A percentile compares a stretch with the other conserved stretches of the same genome.
phyloP scores from a whole-genome alignment of 495 filamentous ascomycete genomes.

The Achaetomiella virescens region DNA sequence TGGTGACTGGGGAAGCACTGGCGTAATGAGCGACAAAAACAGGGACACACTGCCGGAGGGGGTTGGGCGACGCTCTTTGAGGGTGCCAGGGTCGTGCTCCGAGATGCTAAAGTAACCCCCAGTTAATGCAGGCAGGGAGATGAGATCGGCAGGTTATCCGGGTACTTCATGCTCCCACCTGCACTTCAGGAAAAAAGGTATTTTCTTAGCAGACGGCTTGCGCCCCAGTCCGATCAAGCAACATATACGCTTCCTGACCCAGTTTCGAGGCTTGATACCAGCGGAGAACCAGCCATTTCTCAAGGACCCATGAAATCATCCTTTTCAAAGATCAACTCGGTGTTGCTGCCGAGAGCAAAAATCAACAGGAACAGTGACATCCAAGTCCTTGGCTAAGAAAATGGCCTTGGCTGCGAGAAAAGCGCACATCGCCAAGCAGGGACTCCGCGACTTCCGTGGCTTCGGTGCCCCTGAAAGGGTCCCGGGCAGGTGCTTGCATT shows the following conservation, averaged over 20 bases:
- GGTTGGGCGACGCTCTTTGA: not conserved
- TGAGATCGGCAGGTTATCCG: conserved; percentile 12
- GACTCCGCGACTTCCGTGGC: not conserved
- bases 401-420: not conserved
- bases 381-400: conserved; percentile 1
- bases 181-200: not conserved
- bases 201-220: not conserved
- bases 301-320: not conserved
- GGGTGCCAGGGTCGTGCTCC: not conserved
- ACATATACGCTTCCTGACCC: not conserved
- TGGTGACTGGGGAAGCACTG: conserved; percentile 1
- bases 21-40: conserved; percentile 14
- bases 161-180: not conserved
- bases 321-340: not conserved
- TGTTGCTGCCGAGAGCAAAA: not conserved
- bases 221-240: not conserved
- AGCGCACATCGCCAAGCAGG: not conserved
- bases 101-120: conserved; percentile 4
- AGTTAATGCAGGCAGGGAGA: conserved; percentile 19
- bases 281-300: not conserved
- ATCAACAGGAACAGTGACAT: no score
- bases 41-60: conserved; percentile 3
- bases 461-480: not conserved
- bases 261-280: not conserved
- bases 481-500: not conserved